These are phyloP conservation scores for Microstegium vimineum DNA, from an alignment of 176 grass and related monocot genomes.

Conservation along the genomic window DNA sequence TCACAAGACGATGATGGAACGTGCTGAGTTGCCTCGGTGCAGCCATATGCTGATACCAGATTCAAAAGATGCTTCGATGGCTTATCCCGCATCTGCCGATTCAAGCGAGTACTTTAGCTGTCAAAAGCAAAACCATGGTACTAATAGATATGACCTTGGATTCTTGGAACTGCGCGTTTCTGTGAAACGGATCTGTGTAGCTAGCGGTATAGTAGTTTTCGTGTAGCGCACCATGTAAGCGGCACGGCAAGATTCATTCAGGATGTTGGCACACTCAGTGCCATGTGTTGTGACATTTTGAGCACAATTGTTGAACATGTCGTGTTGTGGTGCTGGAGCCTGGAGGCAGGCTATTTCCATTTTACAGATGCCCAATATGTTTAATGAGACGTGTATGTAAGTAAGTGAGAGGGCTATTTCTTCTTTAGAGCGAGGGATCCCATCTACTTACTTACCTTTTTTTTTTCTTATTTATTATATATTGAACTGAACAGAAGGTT, in stretches of 20 bases:
- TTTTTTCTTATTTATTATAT: background rate
- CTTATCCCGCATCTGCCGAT: constrained; percentile 49
- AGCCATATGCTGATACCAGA: background rate
- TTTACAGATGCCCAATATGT: background rate
- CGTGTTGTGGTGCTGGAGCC: background rate
- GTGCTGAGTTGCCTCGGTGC: background rate
- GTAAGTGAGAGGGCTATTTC: background rate
- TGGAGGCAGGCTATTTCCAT: background rate
- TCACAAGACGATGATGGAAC: background rate
- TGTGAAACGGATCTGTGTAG: background rate
- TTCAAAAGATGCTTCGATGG: constrained; percentile 35
- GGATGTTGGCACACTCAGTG: background rate
- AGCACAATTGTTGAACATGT: background rate
- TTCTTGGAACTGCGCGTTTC: background rate
- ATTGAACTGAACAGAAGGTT: background rate
- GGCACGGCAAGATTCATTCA: background rate
- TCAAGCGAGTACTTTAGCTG: constrained; percentile 46
- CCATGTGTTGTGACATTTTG: background rate
- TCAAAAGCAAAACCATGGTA: constrained; percentile 16
- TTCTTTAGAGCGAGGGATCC: background rate
- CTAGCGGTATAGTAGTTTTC: background rate
- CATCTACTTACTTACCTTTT: background rate
- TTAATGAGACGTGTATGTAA: background rate
- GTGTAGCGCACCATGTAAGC: background rate
- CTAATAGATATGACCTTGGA: background rate